phyloP scores from a whole-genome alignment of 371 early-diverging fungal species.

The Dinochytrium kinnereticum region DNA sequence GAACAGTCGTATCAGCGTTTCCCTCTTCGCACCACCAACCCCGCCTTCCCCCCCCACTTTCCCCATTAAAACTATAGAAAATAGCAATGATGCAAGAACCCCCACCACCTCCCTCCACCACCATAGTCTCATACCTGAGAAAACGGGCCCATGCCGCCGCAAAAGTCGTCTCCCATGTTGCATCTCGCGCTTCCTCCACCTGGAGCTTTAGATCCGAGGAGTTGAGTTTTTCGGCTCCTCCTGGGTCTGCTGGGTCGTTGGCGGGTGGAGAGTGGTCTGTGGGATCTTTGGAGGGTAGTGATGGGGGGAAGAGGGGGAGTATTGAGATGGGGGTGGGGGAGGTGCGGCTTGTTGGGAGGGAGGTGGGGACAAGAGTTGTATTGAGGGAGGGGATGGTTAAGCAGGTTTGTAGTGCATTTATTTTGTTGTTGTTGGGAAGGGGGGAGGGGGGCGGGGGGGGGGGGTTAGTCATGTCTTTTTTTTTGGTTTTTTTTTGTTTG shows the following conservation, averaged over 20 bases:
- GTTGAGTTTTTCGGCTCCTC: neutral
- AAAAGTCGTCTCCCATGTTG: neutral
- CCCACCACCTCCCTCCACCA: neutral
- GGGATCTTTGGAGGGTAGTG: neutral
- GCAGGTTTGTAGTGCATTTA: neutral
- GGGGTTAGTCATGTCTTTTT: too few relatives aligned
- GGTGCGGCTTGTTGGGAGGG: conserved; percentile 12
- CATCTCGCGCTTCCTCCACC: conserved; percentile 6
- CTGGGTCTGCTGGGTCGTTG: neutral
- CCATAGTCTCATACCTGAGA: neutral
- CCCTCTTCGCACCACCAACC: too few relatives aligned
- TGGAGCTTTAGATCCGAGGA: neutral
- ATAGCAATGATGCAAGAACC: conserved; percentile 10
- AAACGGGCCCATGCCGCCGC: conserved; percentile 4
- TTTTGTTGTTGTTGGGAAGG: neutral
- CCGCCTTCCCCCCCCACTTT: too few relatives aligned
- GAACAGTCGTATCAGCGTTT: too few relatives aligned
- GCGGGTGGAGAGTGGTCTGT: neutral
- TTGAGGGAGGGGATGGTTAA: neutral
- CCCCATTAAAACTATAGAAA: too few relatives aligned
- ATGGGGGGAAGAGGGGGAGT: neutral
- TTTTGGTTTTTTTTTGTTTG: neutral
- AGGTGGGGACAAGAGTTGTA: neutral
- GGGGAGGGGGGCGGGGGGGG: neutral
- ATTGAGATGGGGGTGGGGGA: neutral